phyloP scores from a whole-genome alignment of 345 rosid genomes.

The Lumnitzera racemosa region DNA sequence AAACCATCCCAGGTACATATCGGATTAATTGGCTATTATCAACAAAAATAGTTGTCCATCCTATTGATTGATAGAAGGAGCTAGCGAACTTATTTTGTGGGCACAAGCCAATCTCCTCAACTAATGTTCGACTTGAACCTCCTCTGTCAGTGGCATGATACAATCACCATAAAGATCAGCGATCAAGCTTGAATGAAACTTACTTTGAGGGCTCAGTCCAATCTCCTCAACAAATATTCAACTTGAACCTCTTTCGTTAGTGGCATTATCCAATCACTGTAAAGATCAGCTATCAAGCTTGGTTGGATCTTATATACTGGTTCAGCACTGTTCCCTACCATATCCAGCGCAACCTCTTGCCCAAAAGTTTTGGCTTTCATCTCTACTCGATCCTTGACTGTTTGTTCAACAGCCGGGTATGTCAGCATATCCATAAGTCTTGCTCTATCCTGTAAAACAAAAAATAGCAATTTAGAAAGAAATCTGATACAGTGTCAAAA shows the following conservation, averaged over 20 bases:
- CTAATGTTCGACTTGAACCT: too few relatives aligned
- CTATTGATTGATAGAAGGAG: too few relatives aligned
- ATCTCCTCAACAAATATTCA: conserved; percentile 33
- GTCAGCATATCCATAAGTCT: conserved; percentile 33
- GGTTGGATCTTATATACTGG: conserved; percentile 35
- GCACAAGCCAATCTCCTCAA: too few relatives aligned
- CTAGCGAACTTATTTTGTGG: too few relatives aligned
- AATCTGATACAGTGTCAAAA: not conserved
- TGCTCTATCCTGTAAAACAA: conserved; percentile 21
- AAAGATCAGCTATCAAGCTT: conserved; percentile 28
- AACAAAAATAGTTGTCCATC: too few relatives aligned
- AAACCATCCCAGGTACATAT: too few relatives aligned
- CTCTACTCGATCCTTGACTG: conserved; percentile 33
- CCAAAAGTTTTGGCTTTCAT: conserved; percentile 32
- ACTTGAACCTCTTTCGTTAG: conserved; percentile 47
- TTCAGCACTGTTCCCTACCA: conserved; percentile 8
- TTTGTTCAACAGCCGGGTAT: conserved; percentile 27
- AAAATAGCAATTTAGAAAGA: not conserved
- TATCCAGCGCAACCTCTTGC: conserved; percentile 20
- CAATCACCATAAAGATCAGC: too few relatives aligned
- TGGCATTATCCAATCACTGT: conserved; percentile 47
- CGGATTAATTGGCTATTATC: too few relatives aligned
- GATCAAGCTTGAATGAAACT: too few relatives aligned
- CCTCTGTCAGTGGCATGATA: too few relatives aligned
- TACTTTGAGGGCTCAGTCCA: conserved; percentile 14